phyloP scores from a whole-genome alignment of 331 rosid genomes.

The Dryas integrifolia region DNA sequence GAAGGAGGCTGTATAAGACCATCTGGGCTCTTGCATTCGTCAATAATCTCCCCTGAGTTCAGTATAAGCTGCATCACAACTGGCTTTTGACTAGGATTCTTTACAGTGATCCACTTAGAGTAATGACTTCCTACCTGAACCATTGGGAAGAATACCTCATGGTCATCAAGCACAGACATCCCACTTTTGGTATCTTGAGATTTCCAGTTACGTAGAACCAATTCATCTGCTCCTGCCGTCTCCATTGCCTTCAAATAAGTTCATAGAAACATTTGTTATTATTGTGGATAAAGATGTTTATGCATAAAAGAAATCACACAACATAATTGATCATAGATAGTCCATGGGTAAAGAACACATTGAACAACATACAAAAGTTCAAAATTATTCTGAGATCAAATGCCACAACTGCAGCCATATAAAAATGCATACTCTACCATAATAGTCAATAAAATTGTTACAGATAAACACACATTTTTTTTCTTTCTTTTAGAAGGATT shows the following conservation, averaged over 20 bases:
- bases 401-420: conserved; percentile 11
- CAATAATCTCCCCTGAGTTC: conserved; percentile 73
- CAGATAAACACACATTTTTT: neutral
- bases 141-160: conserved; percentile 62
- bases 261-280: conserved; percentile 26
- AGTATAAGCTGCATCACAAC: conserved; percentile 85
- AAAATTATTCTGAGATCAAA: conserved; percentile 3
- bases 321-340: neutral
- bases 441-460: conserved; percentile 1
- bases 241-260: conserved; percentile 44
- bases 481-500: neutral
- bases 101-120: conserved; percentile 71
- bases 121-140: conserved; percentile 75
- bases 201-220: conserved; percentile 82
- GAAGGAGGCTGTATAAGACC: conserved; percentile 62
- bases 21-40: conserved; percentile 56
- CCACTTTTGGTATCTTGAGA: conserved; percentile 57
- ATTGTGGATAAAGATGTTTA: conserved; percentile 1
- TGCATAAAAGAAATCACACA: neutral
- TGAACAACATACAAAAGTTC: neutral
- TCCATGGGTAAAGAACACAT: conserved; percentile 7
- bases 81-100: conserved; percentile 74
- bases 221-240: conserved; percentile 56
- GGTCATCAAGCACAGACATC: conserved; percentile 74
- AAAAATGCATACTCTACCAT: neutral